Percentiles rank a stretch among this genome's conserved stretches.
Conservation (phyloP, 2,329 filamentous ascomycete genomes). For the Sporothrix luriei region DNA sequence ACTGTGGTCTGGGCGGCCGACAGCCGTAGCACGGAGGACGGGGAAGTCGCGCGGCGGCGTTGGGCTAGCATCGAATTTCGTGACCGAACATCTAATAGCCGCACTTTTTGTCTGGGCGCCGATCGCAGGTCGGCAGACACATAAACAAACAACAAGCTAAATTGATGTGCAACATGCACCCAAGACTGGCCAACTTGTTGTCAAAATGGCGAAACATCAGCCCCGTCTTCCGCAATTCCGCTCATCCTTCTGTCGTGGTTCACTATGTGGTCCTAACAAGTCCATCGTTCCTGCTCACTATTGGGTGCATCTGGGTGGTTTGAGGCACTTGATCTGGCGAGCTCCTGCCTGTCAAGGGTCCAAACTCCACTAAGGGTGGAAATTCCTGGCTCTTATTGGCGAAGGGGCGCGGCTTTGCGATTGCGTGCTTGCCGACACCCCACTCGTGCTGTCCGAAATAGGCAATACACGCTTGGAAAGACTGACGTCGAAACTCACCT, state of each 20-base stretch:
- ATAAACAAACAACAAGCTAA: not conserved
- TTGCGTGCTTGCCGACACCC: conserved; percentile 32
- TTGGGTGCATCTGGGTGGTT: conserved; percentile 4
- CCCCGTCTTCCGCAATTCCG: conserved; percentile 25
- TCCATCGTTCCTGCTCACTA: not conserved
- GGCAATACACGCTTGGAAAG: conserved; percentile 29
- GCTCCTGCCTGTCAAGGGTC: conserved; percentile 5
- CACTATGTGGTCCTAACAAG: not conserved
- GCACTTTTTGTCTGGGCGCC: not conserved
- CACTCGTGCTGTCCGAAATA: conserved; percentile 28
- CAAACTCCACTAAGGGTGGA: conserved; percentile 18
- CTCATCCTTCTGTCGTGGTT: not conserved
- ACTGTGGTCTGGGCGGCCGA: conserved; percentile 25
- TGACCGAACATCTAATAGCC: conserved; percentile 9
- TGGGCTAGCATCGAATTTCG: conserved; percentile 4
- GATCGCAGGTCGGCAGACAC: not conserved
- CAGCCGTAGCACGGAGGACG: conserved; percentile 20
- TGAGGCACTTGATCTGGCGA: conserved; percentile 18
- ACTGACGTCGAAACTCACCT: not conserved
- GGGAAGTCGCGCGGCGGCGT: conserved; percentile 19
- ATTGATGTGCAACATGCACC: not conserved
- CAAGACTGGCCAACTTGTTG: not conserved
- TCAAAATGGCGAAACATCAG: conserved; percentile 27
- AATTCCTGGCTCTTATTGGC: conserved; percentile 27
- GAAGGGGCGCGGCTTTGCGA: conserved; percentile 18